Evolutionary conservation across 2,329 filamentous ascomycete genomes (phyloP), one percentile per base, ranked within the genome.

Genomic region (Biscogniauxia marginata): DNA sequence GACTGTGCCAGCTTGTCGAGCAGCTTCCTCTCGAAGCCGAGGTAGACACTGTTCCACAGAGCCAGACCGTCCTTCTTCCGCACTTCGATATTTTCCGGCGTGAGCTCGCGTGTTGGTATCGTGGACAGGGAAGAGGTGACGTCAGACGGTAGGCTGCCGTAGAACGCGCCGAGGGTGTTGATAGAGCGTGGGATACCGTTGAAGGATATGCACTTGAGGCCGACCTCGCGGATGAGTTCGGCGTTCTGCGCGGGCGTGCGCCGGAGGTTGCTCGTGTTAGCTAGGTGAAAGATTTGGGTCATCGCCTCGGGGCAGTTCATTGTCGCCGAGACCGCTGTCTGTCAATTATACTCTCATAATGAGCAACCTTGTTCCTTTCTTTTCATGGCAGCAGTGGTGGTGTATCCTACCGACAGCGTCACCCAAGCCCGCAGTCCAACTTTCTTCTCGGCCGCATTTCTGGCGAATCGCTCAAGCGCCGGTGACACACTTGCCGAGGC

Each of bases 251-350:
- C 74, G 13, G 74, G 69, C 30, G 63, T 64, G 52, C 66, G 59
- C 54, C 13, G 52, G 46, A 54, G 52, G 49, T 54, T 46, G 30
- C 59, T 21, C 21, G 60, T 34, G 62, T 76, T 72, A 9, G 81
- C 80, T 25, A 83, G 72, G 54, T 79, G 67, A 73, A 85, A 86
- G 11, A 93, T 81, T 20, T 81, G 74, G 3, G 83, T 75, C 62
- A 93, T 83, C 3, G 89, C 88, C 55, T 89, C 87, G 21, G 90
- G 90, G 1, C 90, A 92, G 77, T 96, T 95, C 78, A 95, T 85
- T 1, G 91, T 95, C 76, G 93, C 90, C 1, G 90, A 91, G 18
- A 90, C 87, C 25, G 90, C 91, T 0, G 90, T 88, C 86, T 91
- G 52, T 23, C 1, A 19, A 23, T 18, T 16, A 52, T 44, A 9